Percentiles rank a stretch among this genome's conserved stretches.
Conservation (phyloP, 495 filamentous ascomycete genomes). For the Trichoderma orchidacearum region DNA sequence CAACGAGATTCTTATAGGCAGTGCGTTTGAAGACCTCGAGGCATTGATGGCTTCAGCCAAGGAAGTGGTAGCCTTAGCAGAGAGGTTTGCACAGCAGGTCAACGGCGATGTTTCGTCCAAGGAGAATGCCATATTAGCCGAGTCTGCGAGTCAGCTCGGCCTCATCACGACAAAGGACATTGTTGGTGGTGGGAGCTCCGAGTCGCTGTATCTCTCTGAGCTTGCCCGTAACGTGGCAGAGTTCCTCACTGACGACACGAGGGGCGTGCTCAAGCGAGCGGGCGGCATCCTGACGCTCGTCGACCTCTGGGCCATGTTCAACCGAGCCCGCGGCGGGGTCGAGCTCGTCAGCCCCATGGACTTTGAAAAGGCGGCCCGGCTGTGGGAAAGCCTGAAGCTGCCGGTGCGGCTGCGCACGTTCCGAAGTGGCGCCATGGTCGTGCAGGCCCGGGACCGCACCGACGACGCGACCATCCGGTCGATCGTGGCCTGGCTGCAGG, state of each 20-base stretch:
- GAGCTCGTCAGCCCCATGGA: slow-evolving; percentile 87
- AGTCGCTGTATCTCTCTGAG: slow-evolving; percentile 55
- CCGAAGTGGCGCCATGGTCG: slow-evolving; percentile 82
- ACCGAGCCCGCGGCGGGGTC: slow-evolving; percentile 86
- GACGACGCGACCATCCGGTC: slow-evolving; percentile 79
- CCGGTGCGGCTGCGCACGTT: slow-evolving; percentile 80
- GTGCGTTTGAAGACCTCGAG: slow-evolving; percentile 91
- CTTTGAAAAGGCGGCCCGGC: slow-evolving; percentile 72
- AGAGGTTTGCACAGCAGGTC: slow-evolving; percentile 64
- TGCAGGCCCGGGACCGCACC: slow-evolving; percentile 75
- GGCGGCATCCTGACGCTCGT: slow-evolving; percentile 92
- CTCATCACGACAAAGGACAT: slow-evolving; percentile 93
- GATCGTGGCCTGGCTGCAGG: slow-evolving; percentile 62
- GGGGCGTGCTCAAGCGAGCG: slow-evolving; percentile 66
- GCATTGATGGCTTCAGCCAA: slow-evolving; percentile 95
- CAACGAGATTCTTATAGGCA: slow-evolving; percentile 85
- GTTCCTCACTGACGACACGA: slow-evolving; percentile 80
- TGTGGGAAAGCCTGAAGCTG: slow-evolving; percentile 82
- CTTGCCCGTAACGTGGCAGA: slow-evolving; percentile 83
- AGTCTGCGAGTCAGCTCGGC: slow-evolving; percentile 74
- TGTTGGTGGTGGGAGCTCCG: slow-evolving; percentile 24
- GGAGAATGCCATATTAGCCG: slow-evolving; percentile 59
- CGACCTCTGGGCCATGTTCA: slow-evolving; percentile 95
- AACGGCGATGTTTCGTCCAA: slow-evolving; percentile 45
- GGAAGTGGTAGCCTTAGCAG: slow-evolving; percentile 85